Percentiles rank a stretch among this genome's conserved stretches.
These are phyloP conservation scores for Gymnopilus junonius DNA, from an alignment of 768 basidiomycete genomes.

Conservation along the genomic window DNA sequence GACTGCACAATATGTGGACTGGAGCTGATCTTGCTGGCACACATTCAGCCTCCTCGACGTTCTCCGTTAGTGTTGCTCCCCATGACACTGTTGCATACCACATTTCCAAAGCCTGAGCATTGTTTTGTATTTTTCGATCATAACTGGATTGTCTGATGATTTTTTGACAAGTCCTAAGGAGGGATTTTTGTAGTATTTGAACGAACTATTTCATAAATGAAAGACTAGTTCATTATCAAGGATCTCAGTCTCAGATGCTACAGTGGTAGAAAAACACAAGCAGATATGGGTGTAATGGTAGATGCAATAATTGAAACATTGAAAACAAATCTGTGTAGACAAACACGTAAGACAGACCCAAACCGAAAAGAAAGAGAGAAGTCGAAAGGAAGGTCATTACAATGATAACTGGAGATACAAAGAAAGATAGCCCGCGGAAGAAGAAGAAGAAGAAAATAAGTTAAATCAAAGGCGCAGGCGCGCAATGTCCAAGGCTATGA, in stretches of 20 bases:
- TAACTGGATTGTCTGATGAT: neutral
- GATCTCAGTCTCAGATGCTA: constrained; percentile 7
- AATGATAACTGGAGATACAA: constrained; percentile 1
- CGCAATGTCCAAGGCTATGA: constrained; percentile 20
- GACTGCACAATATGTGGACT: constrained; percentile 61
- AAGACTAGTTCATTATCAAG: neutral
- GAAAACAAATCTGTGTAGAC: constrained; percentile 15
- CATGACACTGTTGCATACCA: constrained; percentile 60
- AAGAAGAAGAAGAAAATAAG: constrained; percentile 1
- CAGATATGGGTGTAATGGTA: constrained; percentile 16
- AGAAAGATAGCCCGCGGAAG: constrained; percentile 8
- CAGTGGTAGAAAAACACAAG: constrained; percentile 18
- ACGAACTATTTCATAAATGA: neutral
- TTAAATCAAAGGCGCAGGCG: neutral
- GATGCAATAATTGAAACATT: constrained; percentile 12
- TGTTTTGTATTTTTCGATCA: neutral
- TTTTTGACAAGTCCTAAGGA: neutral
- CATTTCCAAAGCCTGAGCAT: constrained; percentile 28
- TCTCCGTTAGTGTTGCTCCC: constrained; percentile 44
- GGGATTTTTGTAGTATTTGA: neutral
- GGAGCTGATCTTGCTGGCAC: constrained; percentile 45
- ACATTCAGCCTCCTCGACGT: constrained; percentile 37
- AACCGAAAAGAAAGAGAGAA: constrained; percentile 22
- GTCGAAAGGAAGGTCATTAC: constrained; percentile 17
- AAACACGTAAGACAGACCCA: constrained; percentile 16